phyloP scores from a whole-genome alignment of 768 basidiomycete genomes.

The Holtermannia corniformis region DNA sequence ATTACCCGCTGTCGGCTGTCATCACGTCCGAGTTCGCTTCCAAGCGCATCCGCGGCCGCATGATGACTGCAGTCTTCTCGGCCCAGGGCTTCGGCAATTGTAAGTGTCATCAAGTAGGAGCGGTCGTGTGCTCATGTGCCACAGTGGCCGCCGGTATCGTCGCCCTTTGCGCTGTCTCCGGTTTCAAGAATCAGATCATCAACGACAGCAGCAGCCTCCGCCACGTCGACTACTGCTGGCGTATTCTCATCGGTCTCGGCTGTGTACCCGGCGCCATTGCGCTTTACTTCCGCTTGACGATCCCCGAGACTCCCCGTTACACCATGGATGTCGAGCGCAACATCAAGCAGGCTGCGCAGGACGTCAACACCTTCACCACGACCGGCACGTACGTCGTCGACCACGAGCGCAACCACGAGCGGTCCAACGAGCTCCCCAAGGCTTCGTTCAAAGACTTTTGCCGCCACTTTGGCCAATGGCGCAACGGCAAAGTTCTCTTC shows the following conservation, averaged over 20 bases:
- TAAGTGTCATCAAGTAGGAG: conserved; percentile 40
- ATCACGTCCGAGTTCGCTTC: conserved; percentile 81
- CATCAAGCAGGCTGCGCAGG: conserved; percentile 60
- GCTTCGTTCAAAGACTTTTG: conserved; percentile 61
- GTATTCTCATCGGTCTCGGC: conserved; percentile 77
- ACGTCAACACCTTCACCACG: conserved; percentile 61
- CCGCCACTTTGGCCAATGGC: conserved; percentile 55
- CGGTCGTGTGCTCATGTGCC: conserved; percentile 17
- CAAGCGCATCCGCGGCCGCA: conserved; percentile 63
- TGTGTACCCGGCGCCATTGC: conserved; percentile 70
- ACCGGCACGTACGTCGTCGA: conserved; percentile 47
- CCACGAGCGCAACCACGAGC: conserved; percentile 51
- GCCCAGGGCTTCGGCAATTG: conserved; percentile 82
- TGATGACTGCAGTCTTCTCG: conserved; percentile 84
- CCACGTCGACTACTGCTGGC: conserved; percentile 71
- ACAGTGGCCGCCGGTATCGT: conserved; percentile 56
- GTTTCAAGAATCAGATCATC: conserved; percentile 58
- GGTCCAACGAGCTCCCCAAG: conserved; percentile 55
- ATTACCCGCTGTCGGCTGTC: conserved; percentile 75
- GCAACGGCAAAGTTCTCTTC: conserved; percentile 69
- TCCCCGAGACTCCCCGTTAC: conserved; percentile 80
- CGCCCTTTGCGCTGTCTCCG: conserved; percentile 54
- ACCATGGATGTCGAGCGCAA: conserved; percentile 90
- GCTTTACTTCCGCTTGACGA: conserved; percentile 85
- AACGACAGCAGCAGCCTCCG: conserved; percentile 41